Evolutionary conservation across 352 stramenopile genomes (phyloP).

Genomic region (Globisporangium radiosum): DNA sequence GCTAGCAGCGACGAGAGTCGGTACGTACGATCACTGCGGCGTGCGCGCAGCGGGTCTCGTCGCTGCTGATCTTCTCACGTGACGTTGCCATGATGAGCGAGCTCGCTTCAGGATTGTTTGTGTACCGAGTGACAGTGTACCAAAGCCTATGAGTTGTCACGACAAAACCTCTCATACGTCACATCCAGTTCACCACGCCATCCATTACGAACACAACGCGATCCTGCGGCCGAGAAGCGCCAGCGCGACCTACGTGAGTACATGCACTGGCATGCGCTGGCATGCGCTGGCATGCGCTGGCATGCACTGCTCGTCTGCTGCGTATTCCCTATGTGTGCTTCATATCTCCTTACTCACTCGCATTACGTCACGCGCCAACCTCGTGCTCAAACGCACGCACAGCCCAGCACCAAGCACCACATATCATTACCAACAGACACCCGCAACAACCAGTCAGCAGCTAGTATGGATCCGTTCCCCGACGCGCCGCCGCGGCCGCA

Average conservation of each 20-base stretch:
- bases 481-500: slow-evolving; percentile 22
- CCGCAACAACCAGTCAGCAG: neutral
- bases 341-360: no score
- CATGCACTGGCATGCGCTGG: no score
- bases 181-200: neutral
- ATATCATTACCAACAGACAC: neutral
- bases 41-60: slow-evolving; percentile 22
- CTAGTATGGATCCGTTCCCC: slow-evolving; percentile 6
- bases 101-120: no score
- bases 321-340: neutral
- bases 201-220: no score
- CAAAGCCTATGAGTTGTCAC: neutral
- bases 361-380: no score
- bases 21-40: slow-evolving; percentile 18
- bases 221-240: neutral
- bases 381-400: no score
- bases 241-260: neutral
- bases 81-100: neutral
- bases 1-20: no score
- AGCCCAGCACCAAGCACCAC: no score
- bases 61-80: slow-evolving; percentile 15
- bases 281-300: neutral
- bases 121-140: no score
- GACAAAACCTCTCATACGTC: neutral
- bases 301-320: neutral